These are phyloP conservation scores for Fusarium setosum DNA, from an alignment of 2,329 filamentous ascomycete genomes.

Conservation along the genomic window DNA sequence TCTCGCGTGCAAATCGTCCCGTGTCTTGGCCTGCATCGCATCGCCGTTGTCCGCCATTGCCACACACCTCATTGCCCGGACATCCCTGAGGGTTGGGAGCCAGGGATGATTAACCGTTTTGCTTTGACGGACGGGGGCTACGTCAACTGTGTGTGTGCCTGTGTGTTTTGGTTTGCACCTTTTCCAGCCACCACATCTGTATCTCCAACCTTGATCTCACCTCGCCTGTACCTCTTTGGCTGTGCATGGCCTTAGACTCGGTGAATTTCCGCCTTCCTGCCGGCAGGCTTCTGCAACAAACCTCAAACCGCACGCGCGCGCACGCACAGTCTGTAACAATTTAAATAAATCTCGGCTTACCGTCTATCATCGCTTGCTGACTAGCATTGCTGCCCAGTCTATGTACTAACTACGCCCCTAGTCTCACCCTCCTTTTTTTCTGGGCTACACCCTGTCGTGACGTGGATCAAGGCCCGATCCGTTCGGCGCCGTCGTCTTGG, in stretches of 20 bases:
- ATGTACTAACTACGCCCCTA: too few relatives aligned
- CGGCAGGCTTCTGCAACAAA: not conserved
- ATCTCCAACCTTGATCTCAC: constrained; percentile 33
- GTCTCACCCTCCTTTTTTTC: constrained; percentile 26
- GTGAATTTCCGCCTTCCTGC: constrained; percentile 15
- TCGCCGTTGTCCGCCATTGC: constrained; percentile 9
- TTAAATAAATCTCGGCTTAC: constrained; percentile 22
- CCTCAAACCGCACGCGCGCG: not conserved
- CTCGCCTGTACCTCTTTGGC: not conserved
- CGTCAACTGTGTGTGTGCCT: constrained; percentile 32
- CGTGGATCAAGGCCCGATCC: constrained; percentile 46
- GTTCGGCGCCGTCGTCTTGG: constrained; percentile 32
- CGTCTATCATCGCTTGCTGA: not conserved
- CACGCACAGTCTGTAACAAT: constrained; percentile 14
- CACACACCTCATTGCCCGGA: constrained; percentile 16
- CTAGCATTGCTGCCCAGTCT: constrained; percentile 29
- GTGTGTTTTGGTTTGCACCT: constrained; percentile 21
- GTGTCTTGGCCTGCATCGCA: constrained; percentile 39
- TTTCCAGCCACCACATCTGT: constrained; percentile 5
- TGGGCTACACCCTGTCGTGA: constrained; percentile 31
- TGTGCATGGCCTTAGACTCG: not conserved
- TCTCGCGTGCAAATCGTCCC: constrained; percentile 34
- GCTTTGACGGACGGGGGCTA: constrained; percentile 9
- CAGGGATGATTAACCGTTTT: constrained; percentile 28
- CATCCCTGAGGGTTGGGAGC: not conserved